Conservation (phyloP, 257 asterid genomes). For the Mitragyna speciosa region DNA sequence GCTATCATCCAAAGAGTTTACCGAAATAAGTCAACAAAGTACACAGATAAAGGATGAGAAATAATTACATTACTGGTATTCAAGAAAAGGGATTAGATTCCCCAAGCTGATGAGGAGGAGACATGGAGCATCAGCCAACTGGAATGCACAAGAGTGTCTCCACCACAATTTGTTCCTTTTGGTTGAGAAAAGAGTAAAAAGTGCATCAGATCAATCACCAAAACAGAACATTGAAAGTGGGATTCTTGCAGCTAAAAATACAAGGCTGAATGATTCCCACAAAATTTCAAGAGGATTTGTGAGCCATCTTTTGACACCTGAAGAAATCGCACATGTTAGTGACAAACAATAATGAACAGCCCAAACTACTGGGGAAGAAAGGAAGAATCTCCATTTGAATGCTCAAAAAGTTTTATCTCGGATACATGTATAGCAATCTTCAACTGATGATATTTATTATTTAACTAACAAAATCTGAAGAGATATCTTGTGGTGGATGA, state of each 20-base stretch:
- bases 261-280: slow-evolving; percentile 95
- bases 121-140: not conserved
- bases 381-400: not conserved
- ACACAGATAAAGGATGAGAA: not conserved
- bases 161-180: not conserved
- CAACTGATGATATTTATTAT: not conserved
- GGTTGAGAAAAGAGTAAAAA: not conserved
- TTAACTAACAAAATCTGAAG: no score
- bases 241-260: slow-evolving; percentile 87
- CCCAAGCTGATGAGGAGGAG: not conserved
- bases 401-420: not conserved
- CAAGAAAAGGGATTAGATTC: not conserved
- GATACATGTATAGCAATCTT: not conserved
- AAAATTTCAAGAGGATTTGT: slow-evolving; percentile 83
- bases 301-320: slow-evolving; percentile 66
- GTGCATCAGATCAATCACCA: not conserved
- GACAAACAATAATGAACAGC: not conserved
- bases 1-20: not conserved
- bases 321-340: slow-evolving; percentile 11
- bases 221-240: not conserved
- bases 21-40: not conserved
- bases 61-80: not conserved
- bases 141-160: not conserved
- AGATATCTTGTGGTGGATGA: not conserved
- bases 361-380: not conserved